Base-by-base conservation (phyloP, 306 rosid species). In the Quercus glauca region DNA sequence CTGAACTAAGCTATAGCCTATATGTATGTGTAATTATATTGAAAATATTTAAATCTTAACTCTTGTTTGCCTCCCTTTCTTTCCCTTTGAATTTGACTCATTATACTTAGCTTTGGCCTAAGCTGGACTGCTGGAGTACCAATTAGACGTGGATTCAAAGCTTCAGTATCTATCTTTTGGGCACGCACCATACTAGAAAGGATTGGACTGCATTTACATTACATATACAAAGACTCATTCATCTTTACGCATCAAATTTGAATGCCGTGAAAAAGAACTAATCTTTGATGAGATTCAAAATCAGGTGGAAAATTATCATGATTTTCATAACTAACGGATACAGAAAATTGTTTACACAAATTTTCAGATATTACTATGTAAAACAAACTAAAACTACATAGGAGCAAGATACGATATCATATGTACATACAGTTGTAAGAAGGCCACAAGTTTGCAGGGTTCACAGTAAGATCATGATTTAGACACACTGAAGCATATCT, bases 91-190 rank as follows among this genome's bases (percentile, higher is more conserved):
- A 14, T 78, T 78, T n/a, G 23, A 33, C 72, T 43, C 25, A 3
- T 51, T 26, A 57, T 37, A 37, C 28, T 15, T 18, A 4, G 11
- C 5, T 58, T 33, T 76, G 55, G 37, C 19, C 35, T 52, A 41
- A 63, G 19, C 52, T 26, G 69, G 58, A 63, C 74, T 55, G 73
- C 43, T 6, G 43, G 43, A 37, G 43, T 37, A 37, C 43, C 0
- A 6, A 37, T 37, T 37, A 6, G 10, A 37, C 59, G 81, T 14
- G n/a, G 15, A 58, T 65, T 37, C 71, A 71, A 29, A 64, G 60
- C 81, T 70, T 78, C 91, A 94, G 99, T 94, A 92, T 82, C 90
- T 91, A 51, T 94, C 99, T 67, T 97, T 94, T 75, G 99, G 99
- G 14, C 99, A 92, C 73, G 95, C 99, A 68, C 94, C 97, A 64